phyloP scores from a whole-genome alignment of 768 basidiomycete species.

The Sarcodon aspratus region DNA sequence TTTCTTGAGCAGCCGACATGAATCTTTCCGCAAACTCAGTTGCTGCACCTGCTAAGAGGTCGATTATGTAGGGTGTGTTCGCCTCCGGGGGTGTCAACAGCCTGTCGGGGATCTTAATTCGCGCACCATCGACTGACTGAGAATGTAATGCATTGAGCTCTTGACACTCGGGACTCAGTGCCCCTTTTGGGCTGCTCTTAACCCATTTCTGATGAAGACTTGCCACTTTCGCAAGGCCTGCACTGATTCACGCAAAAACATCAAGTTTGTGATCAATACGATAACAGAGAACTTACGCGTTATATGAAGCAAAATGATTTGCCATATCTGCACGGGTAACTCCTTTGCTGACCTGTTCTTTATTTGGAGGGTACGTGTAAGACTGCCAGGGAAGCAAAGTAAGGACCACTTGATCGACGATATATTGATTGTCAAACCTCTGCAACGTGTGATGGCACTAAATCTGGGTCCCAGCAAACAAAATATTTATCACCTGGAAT shows the following conservation, averaged over 20 bases:
- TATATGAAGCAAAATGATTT: conserved; percentile 54
- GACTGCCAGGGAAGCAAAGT: conserved; percentile 25
- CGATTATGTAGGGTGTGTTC: conserved; percentile 36
- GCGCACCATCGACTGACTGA: conserved; percentile 56
- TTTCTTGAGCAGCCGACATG: conserved; percentile 8
- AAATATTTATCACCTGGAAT: conserved; percentile 43
- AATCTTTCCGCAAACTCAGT: conserved; percentile 34
- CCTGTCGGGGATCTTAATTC: conserved; percentile 46
- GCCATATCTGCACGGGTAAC: conserved; percentile 50
- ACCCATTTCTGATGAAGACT: conserved; percentile 53
- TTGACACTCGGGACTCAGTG: conserved; percentile 53
- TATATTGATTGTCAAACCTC: conserved; percentile 26
- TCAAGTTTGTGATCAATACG: background rate
- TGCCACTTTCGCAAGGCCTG: conserved; percentile 44
- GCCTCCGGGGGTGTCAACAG: conserved; percentile 39
- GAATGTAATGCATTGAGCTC: conserved; percentile 65
- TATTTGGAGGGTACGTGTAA: conserved; percentile 57
- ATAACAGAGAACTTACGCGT: conserved; percentile 28
- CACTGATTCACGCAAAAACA: conserved; percentile 21
- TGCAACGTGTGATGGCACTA: conserved; percentile 42
- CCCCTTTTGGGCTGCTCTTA: conserved; percentile 39
- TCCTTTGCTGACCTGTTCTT: conserved; percentile 33
- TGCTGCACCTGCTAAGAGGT: conserved; percentile 36
- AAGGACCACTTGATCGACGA: background rate
- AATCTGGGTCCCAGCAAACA: conserved; percentile 58